Evolutionary conservation across 441 rosid genomes (phyloP), one percentile per base, ranked within the genome.

Genomic region (Melastoma candidum): DNA sequence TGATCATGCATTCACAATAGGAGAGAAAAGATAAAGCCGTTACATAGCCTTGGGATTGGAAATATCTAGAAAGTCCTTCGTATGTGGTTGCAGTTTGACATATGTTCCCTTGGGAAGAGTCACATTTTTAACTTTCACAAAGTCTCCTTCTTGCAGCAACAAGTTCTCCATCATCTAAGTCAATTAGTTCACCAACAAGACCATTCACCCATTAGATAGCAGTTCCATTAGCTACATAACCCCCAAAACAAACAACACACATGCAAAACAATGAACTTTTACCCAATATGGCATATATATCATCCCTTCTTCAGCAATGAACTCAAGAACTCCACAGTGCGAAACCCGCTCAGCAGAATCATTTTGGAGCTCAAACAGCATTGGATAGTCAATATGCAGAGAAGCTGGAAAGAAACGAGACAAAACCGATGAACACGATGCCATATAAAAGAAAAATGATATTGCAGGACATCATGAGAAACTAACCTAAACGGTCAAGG

Each of bases 281-380:
- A 90, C 98, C 98, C 98, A 90, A 62, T 85, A 90, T 27, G 98
- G 96, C 98, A 90, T 83, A 64, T 87, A 90, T 54, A 90, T 90
- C 96, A 87, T 83, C 69, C 98, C 98, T 76, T 90, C 98, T 69
- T 90, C 98, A 12, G 98, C 98, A 72, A 90, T 83, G 65, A 90
- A 90, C 78, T 90, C 98, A 13, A 90, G 77, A 60, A 90, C 98
- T 44, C 98, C 96, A 80, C 98, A 90, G 60, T 87, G 98, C 2
- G 98, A 81, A 49, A 77, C 79, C 51, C 96, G 79, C 62, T 79
- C 96, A 71, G 82, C 75, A 63, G 77, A 73, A 64, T 60, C 74
- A 71, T 90, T 90, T 25, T 71, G 82, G 50, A 90, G 90, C 79
- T 90, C 93, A 74, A 90, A 90, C 65, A 90, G 64, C 98, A 90